Evolutionary conservation across 768 basidiomycete species (phyloP), one percentile per base, ranked within the genome.

Genomic region (Suillus hirtellus): DNA sequence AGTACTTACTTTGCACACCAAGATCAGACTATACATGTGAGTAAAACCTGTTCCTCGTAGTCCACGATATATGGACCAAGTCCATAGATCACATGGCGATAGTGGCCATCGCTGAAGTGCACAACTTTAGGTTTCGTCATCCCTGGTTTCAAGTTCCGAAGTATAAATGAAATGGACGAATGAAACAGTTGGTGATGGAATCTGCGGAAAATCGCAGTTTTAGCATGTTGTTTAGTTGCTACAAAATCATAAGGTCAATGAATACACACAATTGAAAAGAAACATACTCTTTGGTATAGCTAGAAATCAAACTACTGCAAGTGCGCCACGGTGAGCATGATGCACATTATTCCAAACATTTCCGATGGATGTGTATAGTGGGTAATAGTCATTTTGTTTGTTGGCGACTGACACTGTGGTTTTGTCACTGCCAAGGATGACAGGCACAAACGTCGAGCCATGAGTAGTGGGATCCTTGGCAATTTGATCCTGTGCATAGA

Each of bases 51-150:
- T 62, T 81, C 78, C 0, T 75, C 75, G 60, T 81, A 80, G 60
- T 81, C 76, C 0, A 76, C 77, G 60, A 81, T 79, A 47, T 78
- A 77, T 0, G 77, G 73, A 1, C 77, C 77, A 8, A 81, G 61
- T 1, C 72, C 70, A 66, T 73, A n/a, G n/a, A n/a, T 69, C 0
- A 64, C 71, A 9, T 67, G 61, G 1, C 69, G 68, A 59, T 64
- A 77, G 58, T 76, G 70, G 2, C 76, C 74, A 69, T 80, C 78
- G 0, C 63, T 64, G 42, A 71, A 79, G 0, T 60, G 61, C 0
- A 63, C 53, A 3, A 78, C 64, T 24, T 65, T 59, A 0, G 75
- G 71, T n/a, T 54, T 69, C 1, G 66, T 67, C 78, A 79, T 79
- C 2, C 52, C 64, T 1, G 69, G 66, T 24, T 63, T 64, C 2